Conservation (phyloP, 2,329 filamentous ascomycete species). For the Drechslera avenae region DNA sequence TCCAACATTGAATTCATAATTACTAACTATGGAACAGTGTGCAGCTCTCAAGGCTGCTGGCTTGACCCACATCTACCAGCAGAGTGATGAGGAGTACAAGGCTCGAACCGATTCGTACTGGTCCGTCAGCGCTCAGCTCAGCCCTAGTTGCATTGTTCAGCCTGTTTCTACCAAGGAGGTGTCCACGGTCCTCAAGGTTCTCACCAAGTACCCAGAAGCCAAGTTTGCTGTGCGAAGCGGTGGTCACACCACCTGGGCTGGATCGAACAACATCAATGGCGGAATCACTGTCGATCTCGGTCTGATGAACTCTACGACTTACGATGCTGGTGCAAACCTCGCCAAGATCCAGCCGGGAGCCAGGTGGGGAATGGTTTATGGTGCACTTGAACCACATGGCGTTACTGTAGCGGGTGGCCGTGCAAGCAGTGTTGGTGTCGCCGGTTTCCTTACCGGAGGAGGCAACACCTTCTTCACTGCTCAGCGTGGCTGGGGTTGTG, state of each 20-base stretch:
- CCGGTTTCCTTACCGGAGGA: constrained; percentile 35
- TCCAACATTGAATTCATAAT: not conserved
- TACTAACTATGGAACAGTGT: constrained; percentile 22
- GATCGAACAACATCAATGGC: constrained; percentile 34
- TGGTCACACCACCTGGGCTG: constrained; percentile 35
- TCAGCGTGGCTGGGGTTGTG: constrained; percentile 31
- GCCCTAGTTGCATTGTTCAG: constrained; percentile 40
- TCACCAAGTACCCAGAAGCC: constrained; percentile 4
- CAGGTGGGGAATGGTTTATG: constrained; percentile 47
- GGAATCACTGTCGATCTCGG: constrained; percentile 39
- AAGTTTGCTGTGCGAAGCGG: constrained; percentile 39
- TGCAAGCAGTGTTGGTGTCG: constrained; percentile 34
- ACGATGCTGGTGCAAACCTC: constrained; percentile 13
- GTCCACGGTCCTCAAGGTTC: constrained; percentile 14
- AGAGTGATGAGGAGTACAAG: constrained; percentile 19
- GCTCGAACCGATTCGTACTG: constrained; percentile 29
- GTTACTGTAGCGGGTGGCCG: constrained; percentile 32
- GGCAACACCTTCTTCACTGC: constrained; percentile 35
- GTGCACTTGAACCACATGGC: constrained; percentile 18
- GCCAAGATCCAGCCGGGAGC: constrained; percentile 34
- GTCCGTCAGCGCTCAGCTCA: constrained; percentile 33
- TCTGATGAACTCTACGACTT: constrained; percentile 26
- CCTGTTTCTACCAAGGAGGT: constrained; percentile 37
- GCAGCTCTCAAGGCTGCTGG: constrained; percentile 22
- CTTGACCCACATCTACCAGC: constrained; percentile 20